Evolutionary conservation across 257 asterid species (phyloP).

Genomic region (Oldenlandia corymbosa): DNA sequence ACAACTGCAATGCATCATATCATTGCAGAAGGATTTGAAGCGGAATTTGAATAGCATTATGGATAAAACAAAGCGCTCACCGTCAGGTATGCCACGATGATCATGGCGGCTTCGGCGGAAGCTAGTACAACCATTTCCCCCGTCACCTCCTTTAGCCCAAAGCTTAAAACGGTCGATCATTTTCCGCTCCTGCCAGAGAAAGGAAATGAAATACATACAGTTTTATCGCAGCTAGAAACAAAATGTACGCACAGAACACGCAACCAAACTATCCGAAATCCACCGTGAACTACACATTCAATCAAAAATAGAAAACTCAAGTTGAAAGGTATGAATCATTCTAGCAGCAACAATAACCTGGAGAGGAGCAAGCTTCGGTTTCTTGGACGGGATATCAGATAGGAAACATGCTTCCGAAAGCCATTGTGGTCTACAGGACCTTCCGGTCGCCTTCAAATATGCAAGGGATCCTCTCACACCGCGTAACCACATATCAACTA

Average conservation of each 20-base stretch:
- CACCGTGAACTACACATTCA: background rate
- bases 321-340: background rate
- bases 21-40: background rate
- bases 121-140: constrained; percentile 90
- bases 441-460: constrained; percentile 18
- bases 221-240: background rate
- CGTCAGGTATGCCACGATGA: constrained; percentile 87
- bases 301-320: too few relatives aligned
- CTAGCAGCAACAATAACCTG: constrained; percentile 41
- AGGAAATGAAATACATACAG: constrained; percentile 3
- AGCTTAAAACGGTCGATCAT: constrained; percentile 75
- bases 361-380: constrained; percentile 58
- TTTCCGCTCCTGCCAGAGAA: constrained; percentile 65
- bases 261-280: background rate
- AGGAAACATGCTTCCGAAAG: constrained; percentile 33
- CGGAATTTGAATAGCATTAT: background rate
- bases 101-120: constrained; percentile 73
- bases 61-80: constrained; percentile 31
- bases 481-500: constrained; percentile 15
- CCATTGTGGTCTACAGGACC: constrained; percentile 39
- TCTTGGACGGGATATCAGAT: constrained; percentile 48
- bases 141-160: constrained; percentile 95
- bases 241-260: background rate
- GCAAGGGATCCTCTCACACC: constrained; percentile 4
- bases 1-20: background rate